These are phyloP conservation scores for Comarum palustre DNA, from an alignment of 306 rosid genomes.

Conservation along the genomic window DNA sequence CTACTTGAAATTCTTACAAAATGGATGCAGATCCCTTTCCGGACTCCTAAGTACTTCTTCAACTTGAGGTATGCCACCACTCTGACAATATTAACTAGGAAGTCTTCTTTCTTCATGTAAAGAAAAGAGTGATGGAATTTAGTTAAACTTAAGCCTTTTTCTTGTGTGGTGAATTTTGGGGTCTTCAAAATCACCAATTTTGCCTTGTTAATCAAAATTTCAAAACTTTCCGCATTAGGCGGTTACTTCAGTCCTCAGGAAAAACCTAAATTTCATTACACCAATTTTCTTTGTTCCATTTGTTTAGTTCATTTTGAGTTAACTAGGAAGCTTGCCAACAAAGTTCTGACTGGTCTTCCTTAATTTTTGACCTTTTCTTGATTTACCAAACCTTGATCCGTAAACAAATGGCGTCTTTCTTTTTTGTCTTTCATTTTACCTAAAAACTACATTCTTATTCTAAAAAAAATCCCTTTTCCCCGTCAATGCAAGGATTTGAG, in stretches of 20 bases:
- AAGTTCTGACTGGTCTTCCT: background rate
- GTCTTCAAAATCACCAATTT: background rate
- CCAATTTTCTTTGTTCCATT: background rate
- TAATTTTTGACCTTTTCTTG: background rate
- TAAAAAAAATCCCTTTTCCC: background rate
- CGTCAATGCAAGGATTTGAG: background rate
- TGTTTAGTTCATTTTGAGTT: background rate
- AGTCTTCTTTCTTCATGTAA: background rate
- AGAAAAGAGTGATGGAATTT: background rate
- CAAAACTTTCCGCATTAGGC: background rate
- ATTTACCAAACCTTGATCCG: background rate
- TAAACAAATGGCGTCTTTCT: background rate
- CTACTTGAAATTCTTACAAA: conserved; percentile 29
- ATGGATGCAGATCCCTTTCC: conserved; percentile 50
- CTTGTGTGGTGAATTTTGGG: background rate
- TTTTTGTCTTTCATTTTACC: background rate
- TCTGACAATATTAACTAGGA: background rate
- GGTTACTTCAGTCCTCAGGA: background rate
- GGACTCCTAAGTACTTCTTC: conserved; percentile 55
- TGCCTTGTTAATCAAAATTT: background rate
- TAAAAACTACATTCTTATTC: background rate
- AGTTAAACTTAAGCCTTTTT: background rate
- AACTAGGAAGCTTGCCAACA: background rate
- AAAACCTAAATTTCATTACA: background rate
- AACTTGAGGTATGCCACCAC: conserved; percentile 42